Conservation (phyloP, 495 filamentous ascomycete species). For the Aspergillus ostianus region DNA sequence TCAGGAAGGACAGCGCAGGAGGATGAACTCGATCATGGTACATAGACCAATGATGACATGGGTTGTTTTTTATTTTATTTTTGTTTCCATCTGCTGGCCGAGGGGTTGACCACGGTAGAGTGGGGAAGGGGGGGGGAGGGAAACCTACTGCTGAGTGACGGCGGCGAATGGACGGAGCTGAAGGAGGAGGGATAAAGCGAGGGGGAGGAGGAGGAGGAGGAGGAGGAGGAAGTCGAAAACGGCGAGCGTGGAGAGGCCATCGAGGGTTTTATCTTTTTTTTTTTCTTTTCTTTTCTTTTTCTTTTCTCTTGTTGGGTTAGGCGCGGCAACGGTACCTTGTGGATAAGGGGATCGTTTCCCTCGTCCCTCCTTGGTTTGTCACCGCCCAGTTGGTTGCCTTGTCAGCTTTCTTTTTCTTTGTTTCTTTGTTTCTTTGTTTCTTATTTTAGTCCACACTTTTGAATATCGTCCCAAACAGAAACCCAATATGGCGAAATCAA, state of each 20-base stretch:
- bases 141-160: constrained; percentile 26
- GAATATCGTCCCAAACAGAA: neutral
- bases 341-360: neutral
- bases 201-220: constrained; percentile 31
- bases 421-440: neutral
- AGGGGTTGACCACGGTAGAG: constrained; percentile 2
- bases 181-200: constrained; percentile 41
- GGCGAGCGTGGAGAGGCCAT: constrained; percentile 18
- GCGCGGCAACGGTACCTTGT: neutral
- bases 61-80: too few relatives aligned
- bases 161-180: constrained; percentile 22
- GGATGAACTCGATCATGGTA: neutral
- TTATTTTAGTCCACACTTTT: neutral
- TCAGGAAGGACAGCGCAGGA: constrained; percentile 6
- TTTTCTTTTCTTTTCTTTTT: neutral
- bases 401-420: neutral
- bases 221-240: constrained; percentile 27
- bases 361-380: neutral
- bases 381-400: too few relatives aligned
- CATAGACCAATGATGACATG: too few relatives aligned
- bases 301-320: neutral
- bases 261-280: constrained; percentile 4
- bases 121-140: neutral
- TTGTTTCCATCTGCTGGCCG: neutral
- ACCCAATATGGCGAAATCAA: too few relatives aligned